Conservation (phyloP, 1,139 yeast species). For the Magnusiomyces tetraspermus region DNA sequence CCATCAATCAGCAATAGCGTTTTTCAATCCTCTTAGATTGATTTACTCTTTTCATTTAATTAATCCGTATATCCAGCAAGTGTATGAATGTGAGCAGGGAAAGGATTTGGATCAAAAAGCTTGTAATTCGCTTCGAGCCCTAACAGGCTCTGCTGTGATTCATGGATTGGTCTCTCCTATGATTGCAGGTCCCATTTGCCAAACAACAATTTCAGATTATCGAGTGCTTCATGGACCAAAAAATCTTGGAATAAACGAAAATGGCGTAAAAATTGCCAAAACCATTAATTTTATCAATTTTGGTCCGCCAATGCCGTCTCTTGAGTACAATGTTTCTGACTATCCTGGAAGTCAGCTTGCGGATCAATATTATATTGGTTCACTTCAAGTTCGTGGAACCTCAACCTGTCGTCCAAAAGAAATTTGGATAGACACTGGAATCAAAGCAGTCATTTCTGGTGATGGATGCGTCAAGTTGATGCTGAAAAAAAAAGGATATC, state of each 20-base stretch:
- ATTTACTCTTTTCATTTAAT: conserved; percentile 22
- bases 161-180: conserved; percentile 28
- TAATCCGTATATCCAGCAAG: background rate
- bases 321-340: conserved; percentile 25
- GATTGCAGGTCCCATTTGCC: conserved; percentile 30
- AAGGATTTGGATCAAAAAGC: conserved; percentile 22
- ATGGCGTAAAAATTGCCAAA: conserved; percentile 12
- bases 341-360: conserved; percentile 15
- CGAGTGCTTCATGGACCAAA: conserved; percentile 16
- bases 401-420: background rate
- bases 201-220: conserved; percentile 33
- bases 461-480: conserved; percentile 34
- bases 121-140: conserved; percentile 27
- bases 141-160: conserved; percentile 32
- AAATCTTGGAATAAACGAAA: background rate
- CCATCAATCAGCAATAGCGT: conserved; percentile 18
- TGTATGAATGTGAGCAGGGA: conserved; percentile 4
- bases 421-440: conserved; percentile 25
- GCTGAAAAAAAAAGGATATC: background rate
- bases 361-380: background rate
- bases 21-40: conserved; percentile 26
- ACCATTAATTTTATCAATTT: conserved; percentile 18
- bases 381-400: conserved; percentile 20
- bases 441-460: conserved; percentile 24
- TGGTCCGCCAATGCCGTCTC: conserved; percentile 32